Percentiles rank a stretch among this genome's conserved stretches.
Conservation (phyloP, 2,329 filamentous ascomycete genomes). For the Fusarium buharicum region DNA sequence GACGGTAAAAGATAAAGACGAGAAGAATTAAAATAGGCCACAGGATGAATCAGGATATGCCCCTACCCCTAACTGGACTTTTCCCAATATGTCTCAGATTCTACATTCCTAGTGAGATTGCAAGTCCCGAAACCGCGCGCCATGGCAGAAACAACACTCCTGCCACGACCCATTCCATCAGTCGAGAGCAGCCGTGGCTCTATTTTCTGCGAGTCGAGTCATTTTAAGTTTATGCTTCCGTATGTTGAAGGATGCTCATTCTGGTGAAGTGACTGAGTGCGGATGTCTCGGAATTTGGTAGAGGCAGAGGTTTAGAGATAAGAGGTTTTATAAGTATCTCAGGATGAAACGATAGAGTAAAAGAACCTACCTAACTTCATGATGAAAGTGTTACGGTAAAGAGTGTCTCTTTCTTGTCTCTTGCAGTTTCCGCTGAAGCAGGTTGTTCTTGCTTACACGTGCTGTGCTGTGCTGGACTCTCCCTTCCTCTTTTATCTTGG, state of each 20-base stretch:
- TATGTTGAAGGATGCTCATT: background rate
- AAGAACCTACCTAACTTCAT: too few species aligned
- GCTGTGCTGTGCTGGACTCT: background rate
- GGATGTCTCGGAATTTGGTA: slow-evolving; percentile 2
- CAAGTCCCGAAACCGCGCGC: slow-evolving; percentile 5
- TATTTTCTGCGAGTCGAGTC: background rate
- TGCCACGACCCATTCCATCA: slow-evolving; percentile 18
- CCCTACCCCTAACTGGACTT: background rate
- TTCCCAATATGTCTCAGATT: slow-evolving; percentile 20
- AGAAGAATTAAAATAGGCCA: background rate
- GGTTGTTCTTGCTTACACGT: slow-evolving; percentile 15
- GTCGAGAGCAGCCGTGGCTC: background rate
- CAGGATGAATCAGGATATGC: slow-evolving; percentile 4
- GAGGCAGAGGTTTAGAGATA: background rate
- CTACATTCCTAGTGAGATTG: slow-evolving; percentile 35
- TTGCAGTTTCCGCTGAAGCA: slow-evolving; percentile 1
- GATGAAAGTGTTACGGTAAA: slow-evolving; percentile 2
- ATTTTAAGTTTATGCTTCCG: slow-evolving; percentile 19
- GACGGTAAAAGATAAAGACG: background rate
- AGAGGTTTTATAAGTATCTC: background rate
- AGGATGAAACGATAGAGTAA: background rate
- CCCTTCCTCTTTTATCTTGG: slow-evolving; percentile 6
- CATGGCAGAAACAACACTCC: background rate
- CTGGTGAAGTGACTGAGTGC: background rate
- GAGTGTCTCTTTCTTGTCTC: slow-evolving; percentile 9